These are phyloP conservation scores for Stromatinia cepivora DNA, from an alignment of 2,329 filamentous ascomycete species.

Conservation along the genomic window DNA sequence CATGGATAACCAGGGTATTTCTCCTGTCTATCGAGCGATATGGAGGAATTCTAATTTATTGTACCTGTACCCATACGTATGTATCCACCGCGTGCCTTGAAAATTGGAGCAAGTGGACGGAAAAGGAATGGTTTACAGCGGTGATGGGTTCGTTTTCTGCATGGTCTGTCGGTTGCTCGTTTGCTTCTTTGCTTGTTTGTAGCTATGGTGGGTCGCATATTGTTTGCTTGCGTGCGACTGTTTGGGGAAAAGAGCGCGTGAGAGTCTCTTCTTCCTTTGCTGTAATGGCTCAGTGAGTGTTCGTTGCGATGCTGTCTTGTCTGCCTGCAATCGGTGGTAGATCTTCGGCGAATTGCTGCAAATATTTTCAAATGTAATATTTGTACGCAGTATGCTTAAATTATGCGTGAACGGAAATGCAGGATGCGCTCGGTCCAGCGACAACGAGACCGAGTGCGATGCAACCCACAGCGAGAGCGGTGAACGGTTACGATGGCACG, in stretches of 20 bases:
- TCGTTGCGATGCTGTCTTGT: not conserved
- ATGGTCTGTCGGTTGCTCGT: not conserved
- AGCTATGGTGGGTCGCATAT: conserved; percentile 3
- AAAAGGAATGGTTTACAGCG: not conserved
- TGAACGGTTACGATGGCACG: not conserved
- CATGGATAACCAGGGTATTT: not conserved
- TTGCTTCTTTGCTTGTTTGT: not conserved
- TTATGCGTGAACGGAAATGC: not conserved
- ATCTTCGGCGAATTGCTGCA: not conserved
- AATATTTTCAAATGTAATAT: not conserved
- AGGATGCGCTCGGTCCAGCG: not conserved
- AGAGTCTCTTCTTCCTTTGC: not conserved
- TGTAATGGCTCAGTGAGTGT: not conserved
- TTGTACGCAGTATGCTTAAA: not conserved
- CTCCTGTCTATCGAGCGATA: conserved; percentile 1
- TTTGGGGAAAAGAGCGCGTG: conserved; percentile 11
- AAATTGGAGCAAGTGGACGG: not conserved
- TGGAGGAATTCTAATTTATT: not conserved
- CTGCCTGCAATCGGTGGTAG: not conserved
- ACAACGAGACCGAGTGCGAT: not conserved
- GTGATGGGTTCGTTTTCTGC: not conserved
- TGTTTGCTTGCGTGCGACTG: not conserved
- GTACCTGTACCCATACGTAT: not conserved
- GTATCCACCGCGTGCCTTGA: conserved; percentile 13
- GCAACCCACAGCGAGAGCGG: not conserved